Base-by-base conservation (phyloP, 495 filamentous ascomycete species). In the Neurospora sp. region DNA sequence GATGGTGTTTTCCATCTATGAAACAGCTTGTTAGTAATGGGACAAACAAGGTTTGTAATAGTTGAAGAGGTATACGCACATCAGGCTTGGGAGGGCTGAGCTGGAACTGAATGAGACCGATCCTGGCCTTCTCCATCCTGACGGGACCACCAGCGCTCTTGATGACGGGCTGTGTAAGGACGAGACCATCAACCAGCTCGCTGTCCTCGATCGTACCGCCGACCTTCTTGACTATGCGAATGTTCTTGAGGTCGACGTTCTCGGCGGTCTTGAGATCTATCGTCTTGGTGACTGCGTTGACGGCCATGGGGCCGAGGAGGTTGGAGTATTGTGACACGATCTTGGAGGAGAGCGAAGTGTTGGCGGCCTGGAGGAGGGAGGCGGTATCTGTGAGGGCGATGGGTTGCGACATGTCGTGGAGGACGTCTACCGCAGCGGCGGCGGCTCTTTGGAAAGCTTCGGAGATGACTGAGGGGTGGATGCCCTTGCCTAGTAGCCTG, bases 201-300 rank as follows among this genome's bases (percentile, higher is more conserved):
- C 93, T 96, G 79, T 99, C 96, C 77, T 98, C 96, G 82, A 99
- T 98, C 71, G 96, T 98, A 65, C 96, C 96, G 78, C 96, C 96
- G 70, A 96, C 91, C 84, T 98, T 98, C 90, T 98, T 99, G 73
- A 99, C 86, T 72, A 99, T 95, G 61, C 96, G 89, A 75, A 99
- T 97, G 80, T 98, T 97, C 77, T 93, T 92, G 69, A 99, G 86
- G 80, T 99, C 96, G 37, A 98, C 96, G 72, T 99, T 99, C 71
- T 97, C 92, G 38, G 96, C 96, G 27, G 92, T 97, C 84, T 94
- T 96, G 71, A 93, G 87, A 77, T 99, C 94, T 82, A 98, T 97
- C 71, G 94, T 93, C 82, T 95, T 95, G 71, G 95, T 86, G 68
- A 99, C 95, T 38, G 96, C 92, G 82, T 98, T 96, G 59, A 99